phyloP scores from a whole-genome alignment of 371 early-diverging fungal genomes.

The Mucor ambiguus region DNA sequence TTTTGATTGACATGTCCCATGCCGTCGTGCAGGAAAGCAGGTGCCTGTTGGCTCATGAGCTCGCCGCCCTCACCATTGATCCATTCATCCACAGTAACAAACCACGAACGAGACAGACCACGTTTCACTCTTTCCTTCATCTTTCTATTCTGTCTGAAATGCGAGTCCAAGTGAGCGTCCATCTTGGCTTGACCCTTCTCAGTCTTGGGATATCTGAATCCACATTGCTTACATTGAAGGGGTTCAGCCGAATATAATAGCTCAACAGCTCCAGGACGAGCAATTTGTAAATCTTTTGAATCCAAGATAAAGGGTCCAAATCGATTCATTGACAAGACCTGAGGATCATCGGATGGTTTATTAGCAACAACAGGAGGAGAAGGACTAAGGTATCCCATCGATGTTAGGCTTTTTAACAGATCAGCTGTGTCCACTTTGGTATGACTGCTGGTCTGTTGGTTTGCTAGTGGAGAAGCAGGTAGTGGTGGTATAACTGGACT shows the following conservation, averaged over 20 bases:
- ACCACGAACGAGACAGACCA: conserved; percentile 87
- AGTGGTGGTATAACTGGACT: not conserved
- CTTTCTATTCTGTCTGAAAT: conserved; percentile 89
- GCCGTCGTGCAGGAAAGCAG: conserved; percentile 44
- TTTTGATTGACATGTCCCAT: conserved; percentile 12
- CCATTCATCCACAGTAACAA: conserved; percentile 70
- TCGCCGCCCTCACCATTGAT: conserved; percentile 50
- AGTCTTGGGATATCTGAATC: conserved; percentile 74
- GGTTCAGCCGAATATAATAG: conserved; percentile 76
- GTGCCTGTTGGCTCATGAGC: conserved; percentile 52
- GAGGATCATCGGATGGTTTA: not conserved
- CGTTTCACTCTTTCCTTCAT: conserved; percentile 77
- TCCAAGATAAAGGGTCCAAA: conserved; percentile 37
- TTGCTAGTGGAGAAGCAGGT: not conserved
- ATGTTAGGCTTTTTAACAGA: conserved; percentile 41
- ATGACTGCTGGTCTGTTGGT: not conserved
- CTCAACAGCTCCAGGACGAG: conserved; percentile 63
- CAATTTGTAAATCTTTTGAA: conserved; percentile 51
- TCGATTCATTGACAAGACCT: not conserved
- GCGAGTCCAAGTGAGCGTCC: conserved; percentile 90
- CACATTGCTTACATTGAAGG: conserved; percentile 91
- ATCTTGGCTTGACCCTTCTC: conserved; percentile 73
- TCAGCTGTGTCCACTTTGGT: conserved; percentile 33
- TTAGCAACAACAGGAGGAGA: conserved; percentile 8
- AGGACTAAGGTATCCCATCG: conserved; percentile 38